Percentiles rank a stretch among this genome's conserved stretches.
Conservation (phyloP, 441 rosid genomes). For the Euphorbia schlechtendalii region DNA sequence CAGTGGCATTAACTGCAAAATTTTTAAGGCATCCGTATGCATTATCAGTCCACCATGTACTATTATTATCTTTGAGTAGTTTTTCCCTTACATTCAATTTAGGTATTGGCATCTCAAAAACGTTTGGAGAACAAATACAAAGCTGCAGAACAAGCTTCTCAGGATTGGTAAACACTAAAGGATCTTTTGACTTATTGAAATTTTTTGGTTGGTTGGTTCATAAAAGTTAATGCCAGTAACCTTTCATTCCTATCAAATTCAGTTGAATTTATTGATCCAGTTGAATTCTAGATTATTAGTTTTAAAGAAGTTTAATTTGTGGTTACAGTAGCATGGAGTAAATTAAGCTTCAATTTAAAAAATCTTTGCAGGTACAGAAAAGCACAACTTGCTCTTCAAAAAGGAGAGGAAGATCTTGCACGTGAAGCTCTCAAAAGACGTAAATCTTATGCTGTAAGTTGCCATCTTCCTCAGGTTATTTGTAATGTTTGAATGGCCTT, state of each 20-base stretch:
- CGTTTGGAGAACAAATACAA: constrained; percentile 83
- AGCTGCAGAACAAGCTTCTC: constrained; percentile 83
- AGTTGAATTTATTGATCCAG: not conserved
- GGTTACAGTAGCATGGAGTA: no score
- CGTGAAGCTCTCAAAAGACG: constrained; percentile 97
- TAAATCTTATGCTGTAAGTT: constrained; percentile 78
- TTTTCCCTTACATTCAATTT: constrained; percentile 5
- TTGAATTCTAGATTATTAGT: not conserved
- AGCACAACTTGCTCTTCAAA: constrained; percentile 94
- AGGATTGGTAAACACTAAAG: constrained; percentile 55
- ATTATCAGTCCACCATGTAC: not conserved
- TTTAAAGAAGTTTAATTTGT: not conserved
- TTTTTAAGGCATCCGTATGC: not conserved
- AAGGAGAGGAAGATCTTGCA: constrained; percentile 98
- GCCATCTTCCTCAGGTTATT: constrained; percentile 2
- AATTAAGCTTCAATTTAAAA: not conserved
- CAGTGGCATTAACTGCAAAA: not conserved
- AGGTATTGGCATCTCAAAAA: constrained; percentile 98
- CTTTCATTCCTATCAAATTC: no score
- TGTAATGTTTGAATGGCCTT: constrained; percentile 1
- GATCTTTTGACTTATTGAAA: not conserved
- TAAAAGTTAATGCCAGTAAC: not conserved
- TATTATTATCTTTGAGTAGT: not conserved
- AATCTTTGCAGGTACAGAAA: constrained; percentile 70
- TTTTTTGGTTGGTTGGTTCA: not conserved